Evolutionary conservation across 768 basidiomycete genomes (phyloP), one percentile per base, ranked within the genome.

Genomic region (Boletus sp.): DNA sequence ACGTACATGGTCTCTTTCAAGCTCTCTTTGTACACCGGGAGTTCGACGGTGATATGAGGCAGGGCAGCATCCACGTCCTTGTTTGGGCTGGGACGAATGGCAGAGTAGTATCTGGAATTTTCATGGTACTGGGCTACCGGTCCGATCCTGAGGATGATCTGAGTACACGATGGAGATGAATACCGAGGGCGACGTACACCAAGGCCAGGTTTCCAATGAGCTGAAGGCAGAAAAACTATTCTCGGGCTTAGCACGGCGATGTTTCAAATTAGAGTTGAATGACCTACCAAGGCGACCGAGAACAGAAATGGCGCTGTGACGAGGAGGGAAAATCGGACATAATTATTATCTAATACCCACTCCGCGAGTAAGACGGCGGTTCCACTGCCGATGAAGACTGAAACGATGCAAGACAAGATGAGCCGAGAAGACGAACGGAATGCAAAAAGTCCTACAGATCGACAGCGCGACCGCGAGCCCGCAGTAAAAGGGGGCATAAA

Each of bases 11-110:
- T 90, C 63, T 88, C 82, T 53, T 83, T 83, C 50, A 92, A 70
- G 62, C 84, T 88, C 63, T 92, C 89, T 66, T 91, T 93, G 72
- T 90, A 94, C 7, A 93, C 92, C 0, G 92, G 92, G 70, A 94
- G 77, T 69, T 93, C 87, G 51, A 93, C 75, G 7, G 87, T 87
- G 34, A 91, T 78, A 64, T 90, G 89, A 9, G 88, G 89, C 29
- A 91, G 74, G 32, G 74, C 76, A 10, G 74, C 62, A 61, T 89
- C 87, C 42, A 90, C 76, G 10, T 80, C 82, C 38, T 77, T 77
- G 64, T 86, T 83, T 2, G 84, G 72, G 15, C 70, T 72, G 5
- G 88, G 86, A 34, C 76, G 76, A 49, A 82, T 65, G 7, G 89
- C 87, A 23, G 88, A 90, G 67, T 90, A 94, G 70, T 87, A 94